phyloP scores from a whole-genome alignment of 495 filamentous ascomycete genomes.

The Platismatia glauca region DNA sequence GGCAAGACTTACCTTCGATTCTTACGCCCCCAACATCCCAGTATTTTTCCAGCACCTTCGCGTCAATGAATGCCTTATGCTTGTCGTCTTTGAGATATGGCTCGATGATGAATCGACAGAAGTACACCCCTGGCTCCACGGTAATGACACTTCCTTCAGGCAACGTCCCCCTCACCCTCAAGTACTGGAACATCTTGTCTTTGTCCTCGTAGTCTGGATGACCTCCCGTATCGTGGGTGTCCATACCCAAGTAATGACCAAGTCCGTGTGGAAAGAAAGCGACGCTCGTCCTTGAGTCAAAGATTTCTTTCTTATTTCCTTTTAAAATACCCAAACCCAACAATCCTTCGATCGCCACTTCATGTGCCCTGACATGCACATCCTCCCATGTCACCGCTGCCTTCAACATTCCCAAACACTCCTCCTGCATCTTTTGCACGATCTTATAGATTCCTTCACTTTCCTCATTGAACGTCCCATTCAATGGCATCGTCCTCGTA shows the following conservation, averaged over 20 bases:
- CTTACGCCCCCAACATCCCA: slow-evolving; percentile 76
- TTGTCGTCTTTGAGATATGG: slow-evolving; percentile 58
- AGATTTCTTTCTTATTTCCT: slow-evolving; percentile 53
- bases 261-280: slow-evolving; percentile 91
- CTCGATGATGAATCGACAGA: slow-evolving; percentile 85
- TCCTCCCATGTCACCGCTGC: slow-evolving; percentile 58
- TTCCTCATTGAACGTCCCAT: slow-evolving; percentile 51
- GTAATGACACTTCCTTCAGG: slow-evolving; percentile 71
- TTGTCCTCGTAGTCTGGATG: slow-evolving; percentile 65
- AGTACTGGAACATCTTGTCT: slow-evolving; percentile 52
- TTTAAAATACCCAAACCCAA: slow-evolving; percentile 57
- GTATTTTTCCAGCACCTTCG: slow-evolving; percentile 58
- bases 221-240: slow-evolving; percentile 73
- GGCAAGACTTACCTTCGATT: slow-evolving; percentile 50
- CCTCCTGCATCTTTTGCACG: slow-evolving; percentile 75
- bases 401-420: slow-evolving; percentile 58
- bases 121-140: slow-evolving; percentile 85
- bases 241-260: slow-evolving; percentile 82
- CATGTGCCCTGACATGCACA: slow-evolving; percentile 61
- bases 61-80: slow-evolving; percentile 65
- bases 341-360: slow-evolving; percentile 62
- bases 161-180: slow-evolving; percentile 69
- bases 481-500: slow-evolving; percentile 75
- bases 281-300: slow-evolving; percentile 54
- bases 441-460: slow-evolving; percentile 60